Evolutionary conservation across 768 basidiomycete species (phyloP).

Genomic region (Pisolithus tinctorius): DNA sequence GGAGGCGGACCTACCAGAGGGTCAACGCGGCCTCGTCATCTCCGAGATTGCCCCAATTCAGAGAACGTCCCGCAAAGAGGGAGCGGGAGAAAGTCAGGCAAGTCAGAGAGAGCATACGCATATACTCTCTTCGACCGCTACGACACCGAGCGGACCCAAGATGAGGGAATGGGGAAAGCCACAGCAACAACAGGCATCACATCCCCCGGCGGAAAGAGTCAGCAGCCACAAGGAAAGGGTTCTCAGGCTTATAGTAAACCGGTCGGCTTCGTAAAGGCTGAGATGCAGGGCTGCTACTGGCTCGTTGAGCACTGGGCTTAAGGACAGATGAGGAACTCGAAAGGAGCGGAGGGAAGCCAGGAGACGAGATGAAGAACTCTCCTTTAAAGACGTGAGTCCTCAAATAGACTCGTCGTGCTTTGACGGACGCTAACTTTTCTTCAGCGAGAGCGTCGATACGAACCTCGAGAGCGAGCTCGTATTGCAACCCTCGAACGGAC

Average conservation of each 20-base stretch:
- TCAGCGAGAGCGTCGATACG: slow-evolving; percentile 91
- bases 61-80: slow-evolving; percentile 87
- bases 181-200: slow-evolving; percentile 31
- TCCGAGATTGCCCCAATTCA: slow-evolving; percentile 95
- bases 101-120: slow-evolving; percentile 50
- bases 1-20: slow-evolving; percentile 95
- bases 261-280: slow-evolving; percentile 75
- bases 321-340: slow-evolving; percentile 87
- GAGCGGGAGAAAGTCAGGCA: slow-evolving; percentile 87
- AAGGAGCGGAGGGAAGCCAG: slow-evolving; percentile 70
- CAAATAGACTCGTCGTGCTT: background rate
- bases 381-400: slow-evolving; percentile 75
- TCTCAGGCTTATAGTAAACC: slow-evolving; percentile 76
- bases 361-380: slow-evolving; percentile 72
- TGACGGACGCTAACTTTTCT: background rate
- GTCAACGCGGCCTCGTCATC: slow-evolving; percentile 84
- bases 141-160: slow-evolving; percentile 67
- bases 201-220: slow-evolving; percentile 29
- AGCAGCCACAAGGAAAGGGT: slow-evolving; percentile 55
- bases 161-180: slow-evolving; percentile 72
- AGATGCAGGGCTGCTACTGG: slow-evolving; percentile 33
- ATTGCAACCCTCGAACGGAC: slow-evolving; percentile 72
- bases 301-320: slow-evolving; percentile 29
- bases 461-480: slow-evolving; percentile 79
- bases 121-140: slow-evolving; percentile 22